Conservation (phyloP, 768 basidiomycete genomes). For the Clitopilus hobsonii region DNA sequence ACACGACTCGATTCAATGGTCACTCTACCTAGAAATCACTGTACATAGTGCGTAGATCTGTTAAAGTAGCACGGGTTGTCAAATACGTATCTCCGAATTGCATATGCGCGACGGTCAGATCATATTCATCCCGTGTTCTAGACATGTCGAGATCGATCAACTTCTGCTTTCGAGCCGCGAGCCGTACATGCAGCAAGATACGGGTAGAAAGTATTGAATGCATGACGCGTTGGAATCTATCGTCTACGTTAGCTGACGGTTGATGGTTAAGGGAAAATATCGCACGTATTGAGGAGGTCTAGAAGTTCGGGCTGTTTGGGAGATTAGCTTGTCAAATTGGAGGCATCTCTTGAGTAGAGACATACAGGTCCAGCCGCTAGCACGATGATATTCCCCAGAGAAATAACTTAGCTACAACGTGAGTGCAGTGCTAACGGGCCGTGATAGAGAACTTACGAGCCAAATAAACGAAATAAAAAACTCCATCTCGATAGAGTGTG, state of each 20-base stretch:
- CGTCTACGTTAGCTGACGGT: neutral
- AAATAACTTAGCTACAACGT: neutral
- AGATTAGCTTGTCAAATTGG: neutral
- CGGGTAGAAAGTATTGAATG: conserved; percentile 6
- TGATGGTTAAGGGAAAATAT: neutral
- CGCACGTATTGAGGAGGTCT: conserved; percentile 5
- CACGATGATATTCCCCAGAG: conserved; percentile 1
- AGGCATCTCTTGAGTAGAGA: neutral
- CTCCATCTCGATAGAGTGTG: conserved; percentile 18
- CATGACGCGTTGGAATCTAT: conserved; percentile 9
- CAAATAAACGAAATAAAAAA: conserved; percentile 18
- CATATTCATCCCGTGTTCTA: too few species aligned
- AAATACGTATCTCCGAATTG: too few species aligned
- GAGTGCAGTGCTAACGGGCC: too few species aligned
- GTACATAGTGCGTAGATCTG: too few species aligned
- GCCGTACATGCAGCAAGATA: conserved; percentile 8
- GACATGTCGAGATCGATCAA: too few species aligned
- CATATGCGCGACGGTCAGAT: too few species aligned
- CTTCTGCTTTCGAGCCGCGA: too few species aligned
- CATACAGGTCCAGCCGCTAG: conserved; percentile 4
- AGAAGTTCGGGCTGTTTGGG: neutral
- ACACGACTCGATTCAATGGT: too few species aligned
- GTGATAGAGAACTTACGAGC: conserved; percentile 11
- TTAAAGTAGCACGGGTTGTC: too few species aligned
- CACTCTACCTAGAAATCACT: too few species aligned